phyloP scores from a whole-genome alignment of 2,329 filamentous ascomycete species.

The Cladosporium sp. region DNA sequence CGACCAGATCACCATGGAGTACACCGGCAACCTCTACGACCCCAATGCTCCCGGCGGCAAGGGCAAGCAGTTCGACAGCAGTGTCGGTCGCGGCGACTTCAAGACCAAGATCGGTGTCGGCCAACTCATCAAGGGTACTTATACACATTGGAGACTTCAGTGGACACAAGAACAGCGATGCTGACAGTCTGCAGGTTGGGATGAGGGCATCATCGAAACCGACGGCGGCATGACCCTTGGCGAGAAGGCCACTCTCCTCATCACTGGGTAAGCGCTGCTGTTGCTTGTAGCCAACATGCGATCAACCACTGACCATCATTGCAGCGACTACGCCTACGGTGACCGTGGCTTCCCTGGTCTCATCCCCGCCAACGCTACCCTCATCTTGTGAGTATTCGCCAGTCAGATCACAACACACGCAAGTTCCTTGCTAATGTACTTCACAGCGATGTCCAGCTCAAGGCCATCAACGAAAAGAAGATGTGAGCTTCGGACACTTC shows the following conservation, averaged over 20 bases:
- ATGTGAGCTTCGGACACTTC: neutral
- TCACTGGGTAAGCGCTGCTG: slow-evolving; percentile 58
- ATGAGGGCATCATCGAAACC: slow-evolving; percentile 59
- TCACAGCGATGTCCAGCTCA: slow-evolving; percentile 61
- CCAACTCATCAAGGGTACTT: slow-evolving; percentile 75
- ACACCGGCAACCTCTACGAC: slow-evolving; percentile 83
- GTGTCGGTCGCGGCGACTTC: slow-evolving; percentile 70
- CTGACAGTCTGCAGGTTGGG: slow-evolving; percentile 38
- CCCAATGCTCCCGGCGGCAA: slow-evolving; percentile 51
- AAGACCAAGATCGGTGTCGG: slow-evolving; percentile 72
- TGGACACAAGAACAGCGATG: neutral
- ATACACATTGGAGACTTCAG: neutral
- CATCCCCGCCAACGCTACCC: slow-evolving; percentile 67
- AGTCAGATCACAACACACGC: neutral
- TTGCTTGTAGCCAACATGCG: neutral
- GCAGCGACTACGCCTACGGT: slow-evolving; percentile 61
- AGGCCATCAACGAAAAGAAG: slow-evolving; percentile 51
- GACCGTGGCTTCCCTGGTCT: slow-evolving; percentile 64
- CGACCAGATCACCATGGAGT: slow-evolving; percentile 78
- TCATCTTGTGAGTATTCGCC: slow-evolving; percentile 68
- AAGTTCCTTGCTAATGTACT: slow-evolving; percentile 2
- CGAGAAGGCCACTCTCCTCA: slow-evolving; percentile 81
- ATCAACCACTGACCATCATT: slow-evolving; percentile 2
- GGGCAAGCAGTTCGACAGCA: slow-evolving; percentile 84
- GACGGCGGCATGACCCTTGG: slow-evolving; percentile 70